A percentile compares a stretch with the other conserved stretches of the same genome.
These are phyloP conservation scores for Oidium heveae DNA, from an alignment of 2,329 filamentous ascomycete genomes.

Conservation along the genomic window DNA sequence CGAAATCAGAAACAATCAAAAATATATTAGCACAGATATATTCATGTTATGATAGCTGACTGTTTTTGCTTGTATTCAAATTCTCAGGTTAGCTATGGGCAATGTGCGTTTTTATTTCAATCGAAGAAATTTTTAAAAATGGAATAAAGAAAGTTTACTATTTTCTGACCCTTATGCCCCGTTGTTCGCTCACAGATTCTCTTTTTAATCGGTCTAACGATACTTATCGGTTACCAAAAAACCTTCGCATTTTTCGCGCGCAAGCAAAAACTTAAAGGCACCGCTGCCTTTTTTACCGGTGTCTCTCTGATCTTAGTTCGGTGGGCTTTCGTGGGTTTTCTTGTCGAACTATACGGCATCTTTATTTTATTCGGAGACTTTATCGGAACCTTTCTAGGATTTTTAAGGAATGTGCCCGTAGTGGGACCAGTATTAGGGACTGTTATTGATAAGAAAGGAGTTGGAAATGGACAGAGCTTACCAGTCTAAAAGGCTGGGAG, in stretches of 20 bases:
- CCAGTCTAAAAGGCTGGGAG: constrained; percentile 30
- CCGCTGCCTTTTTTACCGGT: constrained; percentile 62
- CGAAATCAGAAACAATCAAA: background rate
- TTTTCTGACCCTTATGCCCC: constrained; percentile 2
- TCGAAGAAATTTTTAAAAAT: background rate
- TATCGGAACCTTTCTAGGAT: constrained; percentile 70
- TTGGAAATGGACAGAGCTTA: constrained; percentile 50
- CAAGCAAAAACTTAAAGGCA: constrained; percentile 77
- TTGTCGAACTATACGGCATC: constrained; percentile 80
- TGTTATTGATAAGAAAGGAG: constrained; percentile 42
- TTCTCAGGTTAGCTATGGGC: constrained; percentile 72
- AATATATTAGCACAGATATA: too few relatives aligned
- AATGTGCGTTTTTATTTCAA: constrained; percentile 23
- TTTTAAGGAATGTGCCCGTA: constrained; percentile 62
- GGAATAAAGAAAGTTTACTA: too few relatives aligned
- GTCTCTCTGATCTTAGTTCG: constrained; percentile 65
- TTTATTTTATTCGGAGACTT: constrained; percentile 90
- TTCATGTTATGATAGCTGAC: background rate
- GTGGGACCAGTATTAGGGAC: constrained; percentile 67
- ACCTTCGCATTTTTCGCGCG: constrained; percentile 87
- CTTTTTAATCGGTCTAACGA: constrained; percentile 85
- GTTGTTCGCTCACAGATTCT: constrained; percentile 40
- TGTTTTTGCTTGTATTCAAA: background rate
- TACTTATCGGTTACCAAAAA: constrained; percentile 83
- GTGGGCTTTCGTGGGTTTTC: constrained; percentile 80